A percentile compares a stretch with the other conserved stretches of the same genome.
phyloP scores from a whole-genome alignment of 805 yeast species.

The Grigorovia transvaalensis region DNA sequence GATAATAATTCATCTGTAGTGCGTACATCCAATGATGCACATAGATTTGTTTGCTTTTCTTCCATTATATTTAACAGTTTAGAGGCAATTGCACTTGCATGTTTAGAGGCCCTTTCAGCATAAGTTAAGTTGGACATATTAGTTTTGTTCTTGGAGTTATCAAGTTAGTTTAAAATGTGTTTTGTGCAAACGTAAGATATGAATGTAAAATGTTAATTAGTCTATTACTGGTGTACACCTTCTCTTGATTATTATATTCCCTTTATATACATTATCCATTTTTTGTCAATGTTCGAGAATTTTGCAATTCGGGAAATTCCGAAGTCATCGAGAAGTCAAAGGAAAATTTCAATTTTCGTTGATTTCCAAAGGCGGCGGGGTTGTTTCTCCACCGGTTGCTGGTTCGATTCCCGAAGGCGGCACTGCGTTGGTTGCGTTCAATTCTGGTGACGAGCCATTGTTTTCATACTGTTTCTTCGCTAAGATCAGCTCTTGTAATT shows the following conservation, averaged over 20 bases:
- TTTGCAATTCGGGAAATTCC: background rate
- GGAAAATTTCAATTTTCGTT: background rate
- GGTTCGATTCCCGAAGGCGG: background rate
- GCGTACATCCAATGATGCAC: constrained; percentile 89
- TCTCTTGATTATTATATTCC: background rate
- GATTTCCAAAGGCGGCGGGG: background rate
- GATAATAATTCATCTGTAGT: constrained; percentile 65
- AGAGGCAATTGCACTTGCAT: constrained; percentile 70
- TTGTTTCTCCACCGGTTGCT: background rate
- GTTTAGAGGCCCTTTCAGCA: constrained; percentile 56
- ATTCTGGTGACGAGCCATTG: background rate
- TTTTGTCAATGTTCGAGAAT: background rate
- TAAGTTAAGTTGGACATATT: constrained; percentile 36
- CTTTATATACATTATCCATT: background rate
- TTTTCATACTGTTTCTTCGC: constrained; percentile 28
- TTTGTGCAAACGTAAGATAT: too few species aligned
- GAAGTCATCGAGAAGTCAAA: background rate
- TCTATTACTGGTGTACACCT: too few species aligned
- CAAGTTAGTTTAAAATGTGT: too few species aligned
- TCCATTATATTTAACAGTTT: constrained; percentile 68
- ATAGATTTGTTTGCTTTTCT: constrained; percentile 71
- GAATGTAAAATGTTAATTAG: too few species aligned
- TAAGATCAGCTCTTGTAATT: constrained; percentile 30
- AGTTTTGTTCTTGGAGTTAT: background rate
- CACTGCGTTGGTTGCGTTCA: background rate